These are phyloP conservation scores for Heimioporus punctisporus DNA, from an alignment of 1,284 basidiomycete genomes.

Conservation along the genomic window DNA sequence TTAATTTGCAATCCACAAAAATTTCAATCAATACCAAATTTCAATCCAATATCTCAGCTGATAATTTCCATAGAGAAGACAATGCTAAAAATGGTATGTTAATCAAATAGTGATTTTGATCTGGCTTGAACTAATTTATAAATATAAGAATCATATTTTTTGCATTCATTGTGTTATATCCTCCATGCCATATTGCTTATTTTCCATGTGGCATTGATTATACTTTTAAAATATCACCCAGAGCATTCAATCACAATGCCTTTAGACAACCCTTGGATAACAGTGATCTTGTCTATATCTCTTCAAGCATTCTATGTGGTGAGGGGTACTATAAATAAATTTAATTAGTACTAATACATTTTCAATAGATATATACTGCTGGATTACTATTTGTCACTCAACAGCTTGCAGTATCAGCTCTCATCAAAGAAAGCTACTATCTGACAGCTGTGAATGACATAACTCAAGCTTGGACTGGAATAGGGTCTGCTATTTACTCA, in stretches of 20 bases:
- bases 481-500: slow-evolving; percentile 1
- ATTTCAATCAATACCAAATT: no score
- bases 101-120: no score
- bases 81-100: no score
- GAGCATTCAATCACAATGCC: background rate
- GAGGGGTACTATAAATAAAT: background rate
- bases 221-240: slow-evolving; percentile 1
- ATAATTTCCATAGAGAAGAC: no score
- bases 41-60: no score
- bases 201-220: background rate
- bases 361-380: slow-evolving; percentile 7
- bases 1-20: no score
- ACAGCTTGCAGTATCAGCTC: slow-evolving; percentile 2
- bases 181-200: slow-evolving; percentile 1
- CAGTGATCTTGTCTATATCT: background rate
- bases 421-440: background rate
- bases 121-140: no score
- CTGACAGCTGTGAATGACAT: background rate
- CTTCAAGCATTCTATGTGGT: slow-evolving; percentile 8
- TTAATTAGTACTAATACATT: background rate
- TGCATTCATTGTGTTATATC: background rate
- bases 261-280: background rate
- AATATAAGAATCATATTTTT: no score
- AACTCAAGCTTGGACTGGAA: slow-evolving; percentile 3
- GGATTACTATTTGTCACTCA: slow-evolving; percentile 4